Conservation (phyloP, 495 filamentous ascomycete species). For the Penicillium ucsense region DNA sequence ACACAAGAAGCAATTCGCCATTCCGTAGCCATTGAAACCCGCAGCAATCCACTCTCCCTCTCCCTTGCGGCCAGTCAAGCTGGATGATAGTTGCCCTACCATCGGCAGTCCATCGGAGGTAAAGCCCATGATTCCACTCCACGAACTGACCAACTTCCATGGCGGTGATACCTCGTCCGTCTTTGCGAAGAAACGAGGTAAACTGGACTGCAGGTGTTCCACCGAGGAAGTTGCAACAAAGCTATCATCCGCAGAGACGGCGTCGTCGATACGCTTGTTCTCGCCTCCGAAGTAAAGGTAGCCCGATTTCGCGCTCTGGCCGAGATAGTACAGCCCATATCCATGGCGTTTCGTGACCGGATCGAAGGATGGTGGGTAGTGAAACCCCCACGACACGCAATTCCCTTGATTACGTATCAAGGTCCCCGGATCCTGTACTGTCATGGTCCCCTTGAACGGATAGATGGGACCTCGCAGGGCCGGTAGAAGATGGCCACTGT, state of each 20-base stretch:
- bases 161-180: not conserved
- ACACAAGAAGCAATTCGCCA: constrained; percentile 65
- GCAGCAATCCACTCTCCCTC: constrained; percentile 46
- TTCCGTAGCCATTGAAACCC: constrained; percentile 69
- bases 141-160: constrained; percentile 42
- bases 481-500: constrained; percentile 66
- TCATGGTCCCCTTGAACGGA: constrained; percentile 70
- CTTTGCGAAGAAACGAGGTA: constrained; percentile 35
- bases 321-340: constrained; percentile 67
- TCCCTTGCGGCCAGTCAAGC: constrained; percentile 29
- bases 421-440: constrained; percentile 47
- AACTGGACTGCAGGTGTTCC: constrained; percentile 16
- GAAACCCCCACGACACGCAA: constrained; percentile 25
- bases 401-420: constrained; percentile 17
- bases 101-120: constrained; percentile 57
- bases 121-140: constrained; percentile 81
- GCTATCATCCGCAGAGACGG: constrained; percentile 42
- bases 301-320: constrained; percentile 47
- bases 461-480: constrained; percentile 58
- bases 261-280: constrained; percentile 54
- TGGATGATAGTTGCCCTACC: constrained; percentile 55
- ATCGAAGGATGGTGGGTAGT: constrained; percentile 17
- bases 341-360: constrained; percentile 25
- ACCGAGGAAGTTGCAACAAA: constrained; percentile 29
- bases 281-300: constrained; percentile 42